phyloP scores from a whole-genome alignment of 306 rosid species.

The Mimosa bimucronata region DNA sequence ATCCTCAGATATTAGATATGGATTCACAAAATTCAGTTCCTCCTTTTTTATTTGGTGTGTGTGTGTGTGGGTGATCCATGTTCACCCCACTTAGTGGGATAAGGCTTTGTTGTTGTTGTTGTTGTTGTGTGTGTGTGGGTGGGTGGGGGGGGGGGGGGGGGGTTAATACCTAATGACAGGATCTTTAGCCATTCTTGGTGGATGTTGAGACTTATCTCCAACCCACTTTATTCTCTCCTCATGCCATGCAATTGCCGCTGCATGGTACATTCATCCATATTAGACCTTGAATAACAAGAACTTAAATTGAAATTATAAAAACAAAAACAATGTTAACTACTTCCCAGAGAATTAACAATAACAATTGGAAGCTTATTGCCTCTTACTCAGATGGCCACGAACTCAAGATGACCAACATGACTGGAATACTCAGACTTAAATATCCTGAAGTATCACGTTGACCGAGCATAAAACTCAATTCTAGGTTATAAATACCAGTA shows the following conservation, averaged over 20 bases:
- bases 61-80: too few species aligned
- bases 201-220: constrained; percentile 64
- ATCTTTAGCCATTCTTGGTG: constrained; percentile 66
- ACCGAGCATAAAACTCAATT: background rate
- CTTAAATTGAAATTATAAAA: constrained; percentile 7
- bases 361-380: constrained; percentile 18
- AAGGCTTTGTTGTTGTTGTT: too few species aligned
- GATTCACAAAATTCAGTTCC: constrained; percentile 5
- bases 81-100: too few species aligned
- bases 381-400: background rate
- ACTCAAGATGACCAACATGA: constrained; percentile 2
- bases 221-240: constrained; percentile 88
- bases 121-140: too few species aligned
- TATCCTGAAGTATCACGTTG: constrained; percentile 14
- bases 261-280: constrained; percentile 38
- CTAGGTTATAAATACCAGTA: constrained; percentile 9
- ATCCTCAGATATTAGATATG: constrained; percentile 24
- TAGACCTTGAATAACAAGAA: constrained; percentile 17
- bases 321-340: too few species aligned
- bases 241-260: constrained; percentile 85
- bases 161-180: constrained; percentile 88
- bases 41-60: too few species aligned
- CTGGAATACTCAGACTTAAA: constrained; percentile 16
- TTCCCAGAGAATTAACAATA: background rate
- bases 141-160: too few species aligned